Base-by-base conservation (phyloP, 1,284 basidiomycete genomes). In the Coriolopsis trogii region DNA sequence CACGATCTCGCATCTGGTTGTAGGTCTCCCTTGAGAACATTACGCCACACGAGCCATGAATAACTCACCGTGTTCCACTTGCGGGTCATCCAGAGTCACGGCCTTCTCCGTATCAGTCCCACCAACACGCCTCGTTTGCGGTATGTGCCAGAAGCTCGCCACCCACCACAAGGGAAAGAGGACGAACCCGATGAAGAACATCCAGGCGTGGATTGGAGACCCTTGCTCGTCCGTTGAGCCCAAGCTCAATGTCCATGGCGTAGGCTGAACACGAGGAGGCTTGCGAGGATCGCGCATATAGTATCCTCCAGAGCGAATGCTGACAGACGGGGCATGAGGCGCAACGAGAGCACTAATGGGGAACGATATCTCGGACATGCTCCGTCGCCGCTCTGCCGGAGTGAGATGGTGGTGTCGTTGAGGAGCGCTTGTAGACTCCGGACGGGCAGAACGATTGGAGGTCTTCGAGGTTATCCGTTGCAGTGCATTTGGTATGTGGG, bases 141-240 rank as follows among this genome's bases (percentile, higher is more conserved):
- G 85, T 29, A 84, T 78, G 23, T 72, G 72, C 60, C 81, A 73
- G 56, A 88, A 73, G 10, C 79, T 76, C n/a, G 82, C 85, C 51
- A 82, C 60, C 85, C 87, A 91, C 88, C 88, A 90, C 12, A 87
- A 39, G n/a, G 87, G 85, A 58, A 90, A 90, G 28, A 88, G 46
- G 10, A 89, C 59, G 62, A 90, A 89, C 8, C 87, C 88, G 46
- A 85, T 53, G 65, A 89, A 89, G 69, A 91, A 91, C 31, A 80
- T 67, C 88, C 88, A 91, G 16, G 85, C 85, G 55, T 87, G 85
- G 21, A 82, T 56, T 1, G 87, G 82, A 53, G 84, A 86, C 6
- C 82, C 82, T 15, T 80, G 80, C 53, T 85, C 76, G 49, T 85
- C 83, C 46, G 63, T 64, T 10, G 65, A 68, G 30, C 76, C 71